Evolutionary conservation across 306 rosid genomes (phyloP), one percentile per base, ranked within the genome.

Genomic region (Prosopis cineraria): DNA sequence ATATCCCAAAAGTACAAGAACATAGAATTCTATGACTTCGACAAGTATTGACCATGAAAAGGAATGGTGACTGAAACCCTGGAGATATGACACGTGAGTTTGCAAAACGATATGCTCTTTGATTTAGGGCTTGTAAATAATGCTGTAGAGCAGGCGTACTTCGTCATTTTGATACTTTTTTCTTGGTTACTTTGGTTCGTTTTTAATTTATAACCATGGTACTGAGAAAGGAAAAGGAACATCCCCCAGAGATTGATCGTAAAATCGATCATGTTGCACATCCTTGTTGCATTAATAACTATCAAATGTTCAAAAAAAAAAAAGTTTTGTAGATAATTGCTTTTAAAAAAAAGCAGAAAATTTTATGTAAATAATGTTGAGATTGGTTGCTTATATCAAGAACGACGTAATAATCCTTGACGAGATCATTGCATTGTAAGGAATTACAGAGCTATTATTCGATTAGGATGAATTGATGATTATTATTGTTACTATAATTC

Each of bases 1-100:
- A 92, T 91, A 81, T 92, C 98, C 67, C 98, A 92, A 55, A 92
- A 92, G 85, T 95, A 95, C 87, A 90, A 91, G 88, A 89, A 89
- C 90, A 95, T 92, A 19, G 98, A 95, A 81, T 88, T 95, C 78
- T 92, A 95, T 65, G 96, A 92, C 85, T 77, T 85, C 9, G 92
- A 94, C 63, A 92, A 87, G 87, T 89, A 84, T 68, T 89, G 84
- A 81, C 71, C 88, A 0, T 82, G 52, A 67, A 37, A 72, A 67
- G n/a, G n/a, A n/a, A n/a, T n/a, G n/a, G n/a, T n/a, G n/a, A n/a
- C n/a, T n/a, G 25, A 69, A 81, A 30, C 79, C 70, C 10, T 64
- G 22, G 52, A 45, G 53, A 25, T 30, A 39, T n/a, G 65, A 20
- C 66, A 59, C 6, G 34, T 70, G 10, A 44, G 33, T 65, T 56